These are phyloP conservation scores for Saccharomycopsis capsularis DNA, from an alignment of 805 yeast species.

Conservation along the genomic window DNA sequence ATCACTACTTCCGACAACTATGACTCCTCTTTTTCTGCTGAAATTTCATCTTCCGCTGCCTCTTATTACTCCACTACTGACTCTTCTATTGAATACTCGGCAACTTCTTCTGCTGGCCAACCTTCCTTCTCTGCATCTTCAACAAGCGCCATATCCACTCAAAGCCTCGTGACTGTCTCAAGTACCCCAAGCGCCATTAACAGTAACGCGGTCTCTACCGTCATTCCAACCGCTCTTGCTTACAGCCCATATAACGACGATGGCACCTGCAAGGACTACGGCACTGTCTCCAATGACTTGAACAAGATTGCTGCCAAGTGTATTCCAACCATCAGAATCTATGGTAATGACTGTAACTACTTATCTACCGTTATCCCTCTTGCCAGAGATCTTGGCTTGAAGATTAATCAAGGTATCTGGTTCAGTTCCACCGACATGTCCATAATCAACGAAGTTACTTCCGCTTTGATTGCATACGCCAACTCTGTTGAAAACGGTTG, in stretches of 20 bases:
- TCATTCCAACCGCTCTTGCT: constrained; percentile 51
- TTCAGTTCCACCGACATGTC: constrained; percentile 56
- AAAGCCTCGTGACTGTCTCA: constrained; percentile 24
- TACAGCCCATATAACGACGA: constrained; percentile 74
- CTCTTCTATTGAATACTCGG: not conserved
- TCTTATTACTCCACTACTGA: not conserved
- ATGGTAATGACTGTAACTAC: constrained; percentile 82
- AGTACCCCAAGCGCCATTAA: constrained; percentile 22
- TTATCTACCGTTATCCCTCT: constrained; percentile 58
- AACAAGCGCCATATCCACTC: constrained; percentile 21
- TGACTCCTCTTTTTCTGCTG: not conserved
- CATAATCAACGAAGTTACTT: constrained; percentile 57
- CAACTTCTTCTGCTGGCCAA: constrained; percentile 25
- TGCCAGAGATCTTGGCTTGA: constrained; percentile 52
- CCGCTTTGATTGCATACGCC: constrained; percentile 40
- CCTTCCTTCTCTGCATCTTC: constrained; percentile 27
- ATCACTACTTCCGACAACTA: not conserved
- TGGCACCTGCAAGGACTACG: constrained; percentile 57
- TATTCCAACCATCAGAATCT: constrained; percentile 61
- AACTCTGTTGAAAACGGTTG: constrained; percentile 52
- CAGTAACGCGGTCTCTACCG: constrained; percentile 27
- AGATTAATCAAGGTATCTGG: constrained; percentile 85
- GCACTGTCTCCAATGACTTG: constrained; percentile 53
- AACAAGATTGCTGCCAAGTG: constrained; percentile 50
- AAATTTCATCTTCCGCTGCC: not conserved